A percentile compares a stretch with the other conserved stretches of the same genome.
These are phyloP conservation scores for Avena eriantha DNA, from an alignment of 176 grass and related monocot species.

Conservation along the genomic window DNA sequence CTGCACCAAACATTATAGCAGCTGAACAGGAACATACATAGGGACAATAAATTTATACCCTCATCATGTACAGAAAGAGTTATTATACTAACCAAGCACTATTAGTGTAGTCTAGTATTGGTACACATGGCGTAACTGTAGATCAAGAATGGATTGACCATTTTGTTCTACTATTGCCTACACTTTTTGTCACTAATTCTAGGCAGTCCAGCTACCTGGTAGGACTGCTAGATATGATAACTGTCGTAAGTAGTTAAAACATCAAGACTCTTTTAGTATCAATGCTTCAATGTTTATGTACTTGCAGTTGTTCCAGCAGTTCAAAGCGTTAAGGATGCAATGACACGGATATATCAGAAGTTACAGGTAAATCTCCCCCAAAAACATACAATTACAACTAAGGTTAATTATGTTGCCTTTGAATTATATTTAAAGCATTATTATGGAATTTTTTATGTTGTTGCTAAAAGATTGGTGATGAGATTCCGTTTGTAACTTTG, in stretches of 20 bases:
- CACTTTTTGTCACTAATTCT: constrained; percentile 12
- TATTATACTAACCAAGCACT: no score
- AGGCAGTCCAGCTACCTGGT: neutral
- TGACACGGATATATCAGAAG: constrained; percentile 92
- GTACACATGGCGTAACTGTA: neutral
- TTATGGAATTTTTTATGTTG: constrained; percentile 8
- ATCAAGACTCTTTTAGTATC: neutral
- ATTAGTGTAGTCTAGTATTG: neutral
- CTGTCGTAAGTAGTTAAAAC: constrained; percentile 5
- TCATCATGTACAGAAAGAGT: no score
- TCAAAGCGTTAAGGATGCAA: constrained; percentile 84
- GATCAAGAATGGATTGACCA: neutral
- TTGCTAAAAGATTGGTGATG: no score
- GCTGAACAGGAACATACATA: no score
- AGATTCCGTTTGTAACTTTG: no score
- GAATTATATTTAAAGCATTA: neutral
- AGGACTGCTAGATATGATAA: neutral
- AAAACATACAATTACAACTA: neutral
- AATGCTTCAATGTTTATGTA: neutral
- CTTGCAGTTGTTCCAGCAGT: constrained; percentile 49
- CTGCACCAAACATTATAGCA: no score
- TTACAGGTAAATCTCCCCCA: constrained; percentile 62
- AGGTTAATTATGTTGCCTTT: constrained; percentile 9
- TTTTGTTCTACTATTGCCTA: neutral
- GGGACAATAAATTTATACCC: no score